Conservation (phyloP, 2,329 filamentous ascomycete species). For the Thermomyces lanuginosus region DNA sequence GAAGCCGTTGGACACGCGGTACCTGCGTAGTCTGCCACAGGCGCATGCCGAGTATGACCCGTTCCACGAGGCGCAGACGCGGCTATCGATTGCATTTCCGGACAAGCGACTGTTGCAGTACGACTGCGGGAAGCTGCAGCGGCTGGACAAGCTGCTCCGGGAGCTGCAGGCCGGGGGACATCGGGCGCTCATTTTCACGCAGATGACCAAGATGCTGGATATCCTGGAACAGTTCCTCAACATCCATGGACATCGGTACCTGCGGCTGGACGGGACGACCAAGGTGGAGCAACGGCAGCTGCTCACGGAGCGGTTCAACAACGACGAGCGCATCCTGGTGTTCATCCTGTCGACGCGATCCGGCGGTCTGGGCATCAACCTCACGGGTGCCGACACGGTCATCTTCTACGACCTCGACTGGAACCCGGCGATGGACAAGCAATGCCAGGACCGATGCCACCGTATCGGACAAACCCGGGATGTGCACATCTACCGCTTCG, state of each 20-base stretch:
- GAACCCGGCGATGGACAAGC: conserved; percentile 99
- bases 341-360: conserved; percentile 94
- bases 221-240: conserved; percentile 96
- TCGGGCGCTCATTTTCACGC: conserved; percentile 91
- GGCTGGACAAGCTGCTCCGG: conserved; percentile 69
- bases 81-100: conserved; percentile 86
- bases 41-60: conserved; percentile 47
- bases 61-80: conserved; percentile 86
- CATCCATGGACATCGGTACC: conserved; percentile 91
- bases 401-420: conserved; percentile 99
- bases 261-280: conserved; percentile 89
- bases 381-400: conserved; percentile 91
- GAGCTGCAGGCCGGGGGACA: conserved; percentile 79
- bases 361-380: conserved; percentile 85
- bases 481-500: conserved; percentile 91
- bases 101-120: conserved; percentile 94
- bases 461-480: conserved; percentile 95
- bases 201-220: conserved; percentile 98
- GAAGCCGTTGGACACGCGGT: conserved; percentile 42
- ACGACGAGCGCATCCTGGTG: conserved; percentile 75
- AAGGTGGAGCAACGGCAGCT: conserved; percentile 93
- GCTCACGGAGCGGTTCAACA: conserved; percentile 91
- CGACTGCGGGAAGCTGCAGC: conserved; percentile 91
- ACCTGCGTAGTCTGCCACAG: too few species aligned
- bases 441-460: conserved; percentile 94